Evolutionary conservation across 495 filamentous ascomycete genomes (phyloP).

Genomic region (Tuber borchii): DNA sequence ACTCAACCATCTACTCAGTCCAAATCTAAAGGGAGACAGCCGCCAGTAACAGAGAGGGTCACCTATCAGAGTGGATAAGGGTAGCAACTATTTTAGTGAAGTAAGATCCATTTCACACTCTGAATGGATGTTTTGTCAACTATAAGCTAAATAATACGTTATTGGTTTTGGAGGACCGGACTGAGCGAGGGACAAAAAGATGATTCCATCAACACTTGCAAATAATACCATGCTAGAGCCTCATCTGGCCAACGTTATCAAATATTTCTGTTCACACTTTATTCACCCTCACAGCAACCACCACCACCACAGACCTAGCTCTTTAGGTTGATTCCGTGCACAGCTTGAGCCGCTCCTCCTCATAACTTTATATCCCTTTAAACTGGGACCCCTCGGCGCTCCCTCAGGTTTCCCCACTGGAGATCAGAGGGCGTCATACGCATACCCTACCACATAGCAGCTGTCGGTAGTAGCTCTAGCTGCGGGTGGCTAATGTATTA

Average conservation of each 20-base stretch:
- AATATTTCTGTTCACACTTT: no score
- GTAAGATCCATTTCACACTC: background rate
- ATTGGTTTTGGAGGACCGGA: background rate
- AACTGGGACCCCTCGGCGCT: no score
- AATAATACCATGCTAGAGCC: background rate
- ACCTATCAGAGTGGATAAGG: background rate
- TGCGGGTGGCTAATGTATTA: background rate
- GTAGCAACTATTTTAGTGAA: background rate
- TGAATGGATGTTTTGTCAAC: background rate
- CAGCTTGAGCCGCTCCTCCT: background rate
- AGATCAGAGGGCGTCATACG: background rate
- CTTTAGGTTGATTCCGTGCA: background rate
- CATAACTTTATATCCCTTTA: no score
- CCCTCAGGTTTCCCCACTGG: background rate
- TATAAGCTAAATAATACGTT: background rate
- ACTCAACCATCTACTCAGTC: background rate
- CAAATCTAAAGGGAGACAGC: background rate
- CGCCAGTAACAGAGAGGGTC: background rate
- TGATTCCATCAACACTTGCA: background rate
- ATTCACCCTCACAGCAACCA: no score
- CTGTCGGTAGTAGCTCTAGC: background rate
- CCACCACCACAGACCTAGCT: background rate
- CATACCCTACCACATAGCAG: background rate
- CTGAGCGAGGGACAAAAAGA: background rate
- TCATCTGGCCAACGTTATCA: no score